Evolutionary conservation across 2,329 filamentous ascomycete genomes (phyloP).

Genomic region (Arthroderma sp.): DNA sequence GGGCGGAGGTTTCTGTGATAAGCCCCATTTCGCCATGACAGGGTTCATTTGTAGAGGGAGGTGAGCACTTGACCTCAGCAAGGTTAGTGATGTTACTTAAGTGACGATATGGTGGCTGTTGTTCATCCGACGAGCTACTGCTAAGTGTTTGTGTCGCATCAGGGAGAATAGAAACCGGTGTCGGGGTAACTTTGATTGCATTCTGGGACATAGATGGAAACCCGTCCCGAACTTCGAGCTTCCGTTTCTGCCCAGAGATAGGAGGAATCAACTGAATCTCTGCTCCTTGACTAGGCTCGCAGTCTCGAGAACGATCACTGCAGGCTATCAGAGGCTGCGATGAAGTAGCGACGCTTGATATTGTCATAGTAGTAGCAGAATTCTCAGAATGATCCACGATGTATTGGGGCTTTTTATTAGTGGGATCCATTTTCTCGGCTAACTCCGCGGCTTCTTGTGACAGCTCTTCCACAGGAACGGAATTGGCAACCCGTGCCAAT

Average conservation of each 20-base stretch:
- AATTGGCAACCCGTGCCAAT: conserved; percentile 48
- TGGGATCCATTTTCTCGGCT: conserved; percentile 8
- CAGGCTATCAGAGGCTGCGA: background rate
- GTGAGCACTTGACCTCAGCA: background rate
- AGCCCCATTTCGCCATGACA: background rate
- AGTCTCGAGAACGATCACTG: background rate
- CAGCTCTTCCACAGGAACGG: conserved; percentile 25
- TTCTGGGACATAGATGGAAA: background rate
- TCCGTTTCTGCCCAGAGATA: background rate
- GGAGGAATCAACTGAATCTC: background rate
- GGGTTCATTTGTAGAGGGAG: background rate
- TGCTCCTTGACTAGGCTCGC: background rate
- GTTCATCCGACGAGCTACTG: background rate
- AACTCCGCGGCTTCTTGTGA: conserved; percentile 12
- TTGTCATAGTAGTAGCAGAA: conserved; percentile 1
- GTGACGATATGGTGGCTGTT: background rate
- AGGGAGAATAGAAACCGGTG: background rate
- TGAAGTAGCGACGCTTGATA: background rate
- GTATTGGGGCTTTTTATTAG: conserved; percentile 11
- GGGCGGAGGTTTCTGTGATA: background rate
- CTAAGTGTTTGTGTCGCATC: background rate
- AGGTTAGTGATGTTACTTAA: background rate
- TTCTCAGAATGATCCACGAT: conserved; percentile 12
- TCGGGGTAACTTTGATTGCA: background rate
- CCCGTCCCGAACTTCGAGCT: background rate